Percentiles rank a stretch among this genome's conserved stretches.
Evolutionary conservation across 108 stramenopile species (phyloP).

Genomic region (Nannochloropsis salina): DNA sequence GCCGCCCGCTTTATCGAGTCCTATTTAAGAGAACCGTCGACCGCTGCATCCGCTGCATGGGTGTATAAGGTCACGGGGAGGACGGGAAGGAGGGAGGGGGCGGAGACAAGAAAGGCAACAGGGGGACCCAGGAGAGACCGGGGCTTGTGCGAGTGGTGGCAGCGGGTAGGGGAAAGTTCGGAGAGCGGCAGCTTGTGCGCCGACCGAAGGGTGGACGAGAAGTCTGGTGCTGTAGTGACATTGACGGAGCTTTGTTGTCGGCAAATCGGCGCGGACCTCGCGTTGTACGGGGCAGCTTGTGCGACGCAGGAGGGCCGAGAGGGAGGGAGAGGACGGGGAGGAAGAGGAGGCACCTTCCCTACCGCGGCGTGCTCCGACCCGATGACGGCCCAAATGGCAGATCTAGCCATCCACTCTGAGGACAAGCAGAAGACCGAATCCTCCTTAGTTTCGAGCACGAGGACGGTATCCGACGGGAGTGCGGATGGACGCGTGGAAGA

Average conservation of each 20-base stretch:
- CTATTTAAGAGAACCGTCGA: neutral
- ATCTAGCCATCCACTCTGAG: too few species aligned
- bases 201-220: neutral
- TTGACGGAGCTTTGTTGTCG: conserved; percentile 6
- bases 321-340: neutral
- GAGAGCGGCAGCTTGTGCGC: too few species aligned
- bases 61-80: neutral
- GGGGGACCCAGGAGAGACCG: neutral
- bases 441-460: too few species aligned
- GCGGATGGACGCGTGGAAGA: neutral
- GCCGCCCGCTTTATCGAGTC: neutral
- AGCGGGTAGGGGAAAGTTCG: too few species aligned
- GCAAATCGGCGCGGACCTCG: neutral
- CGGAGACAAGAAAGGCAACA: neutral
- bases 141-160: too few species aligned
- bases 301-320: neutral
- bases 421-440: too few species aligned
- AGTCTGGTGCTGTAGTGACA: neutral
- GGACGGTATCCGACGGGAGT: too few species aligned
- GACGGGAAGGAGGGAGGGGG: neutral
- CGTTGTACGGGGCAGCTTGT: neutral
- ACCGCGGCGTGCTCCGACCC: too few species aligned
- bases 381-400: too few species aligned
- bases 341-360: too few species aligned
- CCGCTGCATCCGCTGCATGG: neutral